phyloP scores from a whole-genome alignment of 345 rosid species.

The Trapa incisa region DNA sequence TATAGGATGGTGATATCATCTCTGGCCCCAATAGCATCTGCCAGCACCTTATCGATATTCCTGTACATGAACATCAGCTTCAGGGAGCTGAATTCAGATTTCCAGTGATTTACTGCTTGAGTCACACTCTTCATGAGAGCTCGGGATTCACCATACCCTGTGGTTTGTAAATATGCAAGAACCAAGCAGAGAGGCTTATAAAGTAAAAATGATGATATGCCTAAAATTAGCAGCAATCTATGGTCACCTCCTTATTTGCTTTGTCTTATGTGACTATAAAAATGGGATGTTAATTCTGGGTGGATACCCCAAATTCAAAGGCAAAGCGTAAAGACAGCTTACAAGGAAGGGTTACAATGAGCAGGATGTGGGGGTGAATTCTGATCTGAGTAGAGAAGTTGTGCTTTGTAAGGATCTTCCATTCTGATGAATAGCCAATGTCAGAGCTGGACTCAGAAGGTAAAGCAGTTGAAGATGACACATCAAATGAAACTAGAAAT shows the following conservation, averaged over 20 bases:
- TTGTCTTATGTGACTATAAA: background rate
- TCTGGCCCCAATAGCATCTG: slow-evolving; percentile 50
- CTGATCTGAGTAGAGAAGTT: slow-evolving; percentile 85
- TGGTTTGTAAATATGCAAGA: background rate
- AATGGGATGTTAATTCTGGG: background rate
- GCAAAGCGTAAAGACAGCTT: background rate
- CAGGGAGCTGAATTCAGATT: slow-evolving; percentile 33
- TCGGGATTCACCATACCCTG: slow-evolving; percentile 94
- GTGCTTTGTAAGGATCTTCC: slow-evolving; percentile 58
- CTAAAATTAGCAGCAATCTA: background rate
- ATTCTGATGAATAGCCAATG: slow-evolving; percentile 11
- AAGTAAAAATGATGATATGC: background rate
- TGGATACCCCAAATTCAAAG: background rate
- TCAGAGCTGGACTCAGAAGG: slow-evolving; percentile 2
- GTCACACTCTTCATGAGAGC: slow-evolving; percentile 54
- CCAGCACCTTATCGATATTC: slow-evolving; percentile 49
- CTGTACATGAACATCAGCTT: slow-evolving; percentile 47
- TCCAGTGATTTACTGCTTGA: slow-evolving; percentile 17
- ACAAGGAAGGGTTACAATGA: slow-evolving; percentile 72
- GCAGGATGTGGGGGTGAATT: slow-evolving; percentile 58
- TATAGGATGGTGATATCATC: slow-evolving; percentile 41
- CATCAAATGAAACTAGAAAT: background rate
- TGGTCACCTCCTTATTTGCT: background rate
- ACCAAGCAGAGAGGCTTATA: background rate
- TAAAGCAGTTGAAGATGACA: background rate